These are phyloP conservation scores for Leccinum rimulosum DNA, from an alignment of 768 basidiomycete species.

Conservation along the genomic window DNA sequence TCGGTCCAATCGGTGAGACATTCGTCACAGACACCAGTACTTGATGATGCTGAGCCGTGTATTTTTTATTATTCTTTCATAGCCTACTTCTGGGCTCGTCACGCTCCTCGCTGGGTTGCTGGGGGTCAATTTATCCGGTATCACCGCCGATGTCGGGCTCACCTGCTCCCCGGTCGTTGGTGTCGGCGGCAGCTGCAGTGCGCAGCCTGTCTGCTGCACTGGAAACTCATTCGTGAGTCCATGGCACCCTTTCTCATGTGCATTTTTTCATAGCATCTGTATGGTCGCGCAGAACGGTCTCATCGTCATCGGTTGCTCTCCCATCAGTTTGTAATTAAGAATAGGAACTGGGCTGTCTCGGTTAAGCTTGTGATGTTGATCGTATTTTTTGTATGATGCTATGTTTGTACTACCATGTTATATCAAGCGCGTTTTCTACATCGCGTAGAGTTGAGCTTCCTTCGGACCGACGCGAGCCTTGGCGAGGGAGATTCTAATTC, in stretches of 20 bases:
- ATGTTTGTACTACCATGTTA: no score
- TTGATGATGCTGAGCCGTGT: not conserved
- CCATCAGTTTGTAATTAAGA: not conserved
- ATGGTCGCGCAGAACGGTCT: not conserved
- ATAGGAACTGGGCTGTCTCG: no score
- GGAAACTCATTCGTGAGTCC: not conserved
- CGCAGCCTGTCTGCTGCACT: conserved; percentile 3
- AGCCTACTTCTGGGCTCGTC: not conserved
- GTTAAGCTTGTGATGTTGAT: no score
- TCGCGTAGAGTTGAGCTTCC: no score
- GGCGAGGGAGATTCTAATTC: no score
- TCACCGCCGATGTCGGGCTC: not conserved
- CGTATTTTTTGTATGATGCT: no score
- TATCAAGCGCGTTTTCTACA: no score
- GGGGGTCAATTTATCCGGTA: not conserved
- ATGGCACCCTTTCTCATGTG: not conserved
- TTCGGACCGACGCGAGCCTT: no score
- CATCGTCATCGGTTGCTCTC: conserved; percentile 1
- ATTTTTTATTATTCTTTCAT: not conserved
- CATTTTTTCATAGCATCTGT: not conserved
- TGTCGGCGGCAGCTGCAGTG: not conserved
- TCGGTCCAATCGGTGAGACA: not conserved
- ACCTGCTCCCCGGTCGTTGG: not conserved
- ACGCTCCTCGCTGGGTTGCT: not conserved
- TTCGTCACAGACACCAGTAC: not conserved